Evolutionary conservation across 805 yeast genomes (phyloP).

Genomic region (Clavispora fructus): DNA sequence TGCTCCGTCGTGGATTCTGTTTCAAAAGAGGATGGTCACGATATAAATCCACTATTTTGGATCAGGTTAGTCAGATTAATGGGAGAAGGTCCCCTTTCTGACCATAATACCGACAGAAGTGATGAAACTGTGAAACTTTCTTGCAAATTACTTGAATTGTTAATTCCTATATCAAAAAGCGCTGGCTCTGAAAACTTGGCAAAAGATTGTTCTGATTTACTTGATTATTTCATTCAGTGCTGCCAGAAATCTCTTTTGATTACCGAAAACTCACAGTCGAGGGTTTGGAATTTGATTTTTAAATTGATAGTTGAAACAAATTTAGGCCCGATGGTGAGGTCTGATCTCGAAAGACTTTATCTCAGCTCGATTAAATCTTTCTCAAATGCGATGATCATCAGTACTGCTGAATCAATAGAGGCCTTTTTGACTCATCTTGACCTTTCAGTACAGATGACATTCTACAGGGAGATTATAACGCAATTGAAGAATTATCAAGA

Average conservation of each 20-base stretch:
- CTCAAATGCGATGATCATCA: conserved; percentile 17
- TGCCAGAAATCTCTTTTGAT: conserved; percentile 36
- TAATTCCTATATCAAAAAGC: conserved; percentile 24
- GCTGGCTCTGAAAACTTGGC: conserved; percentile 18
- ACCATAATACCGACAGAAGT: conserved; percentile 29
- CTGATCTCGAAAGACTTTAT: conserved; percentile 17
- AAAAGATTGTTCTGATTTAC: conserved; percentile 45
- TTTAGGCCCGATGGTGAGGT: conserved; percentile 5
- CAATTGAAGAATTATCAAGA: conserved; percentile 32
- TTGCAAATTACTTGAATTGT: conserved; percentile 22
- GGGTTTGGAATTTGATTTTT: conserved; percentile 29
- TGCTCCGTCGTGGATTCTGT: not conserved
- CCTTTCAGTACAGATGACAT: conserved; percentile 13
- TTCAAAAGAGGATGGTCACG: not conserved
- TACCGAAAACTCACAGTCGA: conserved; percentile 29
- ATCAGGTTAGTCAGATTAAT: conserved; percentile 19
- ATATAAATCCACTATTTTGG: not conserved
- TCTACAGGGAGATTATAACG: conserved; percentile 25
- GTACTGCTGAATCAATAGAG: conserved; percentile 13
- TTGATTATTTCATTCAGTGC: conserved; percentile 39
- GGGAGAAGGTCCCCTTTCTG: conserved; percentile 27
- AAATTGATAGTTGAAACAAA: conserved; percentile 16
- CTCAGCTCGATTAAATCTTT: conserved; percentile 12
- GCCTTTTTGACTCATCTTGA: conserved; percentile 4
- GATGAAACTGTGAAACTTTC: conserved; percentile 35